A percentile compares a stretch with the other conserved stretches of the same genome.
Evolutionary conservation across 345 rosid genomes (phyloP).

Genomic region (Litchi chinensis): DNA sequence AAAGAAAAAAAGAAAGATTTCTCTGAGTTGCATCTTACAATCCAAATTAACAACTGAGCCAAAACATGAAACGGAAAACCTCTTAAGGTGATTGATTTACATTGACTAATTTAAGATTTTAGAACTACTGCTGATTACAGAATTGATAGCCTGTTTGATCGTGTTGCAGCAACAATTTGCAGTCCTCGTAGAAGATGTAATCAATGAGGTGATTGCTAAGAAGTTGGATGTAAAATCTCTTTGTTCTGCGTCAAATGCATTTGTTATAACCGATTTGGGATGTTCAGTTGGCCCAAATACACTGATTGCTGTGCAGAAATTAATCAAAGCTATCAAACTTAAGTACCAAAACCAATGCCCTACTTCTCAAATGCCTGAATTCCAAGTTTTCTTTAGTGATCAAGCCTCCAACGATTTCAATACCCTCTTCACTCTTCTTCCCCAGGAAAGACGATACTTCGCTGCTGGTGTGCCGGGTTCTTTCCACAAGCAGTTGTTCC

Average conservation of each 20-base stretch:
- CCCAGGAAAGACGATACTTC: slow-evolving; percentile 31
- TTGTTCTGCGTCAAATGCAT: neutral
- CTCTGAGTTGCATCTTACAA: no score
- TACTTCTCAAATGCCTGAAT: slow-evolving; percentile 35
- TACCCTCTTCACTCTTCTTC: slow-evolving; percentile 50
- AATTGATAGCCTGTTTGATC: neutral
- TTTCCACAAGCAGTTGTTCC: slow-evolving; percentile 32
- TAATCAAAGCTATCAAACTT: slow-evolving; percentile 37
- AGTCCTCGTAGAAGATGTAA: neutral
- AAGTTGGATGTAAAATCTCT: slow-evolving; percentile 11
- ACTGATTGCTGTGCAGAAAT: slow-evolving; percentile 43
- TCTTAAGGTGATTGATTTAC: no score
- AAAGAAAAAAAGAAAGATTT: no score
- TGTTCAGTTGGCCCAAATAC: slow-evolving; percentile 77
- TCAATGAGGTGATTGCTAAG: neutral
- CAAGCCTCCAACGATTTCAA: slow-evolving; percentile 62
- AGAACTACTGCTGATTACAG: no score
- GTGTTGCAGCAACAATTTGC: neutral
- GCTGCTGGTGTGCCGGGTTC: slow-evolving; percentile 51
- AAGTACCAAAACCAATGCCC: slow-evolving; percentile 33
- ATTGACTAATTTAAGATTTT: no score
- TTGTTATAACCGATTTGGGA: slow-evolving; percentile 47
- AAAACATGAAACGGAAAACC: no score
- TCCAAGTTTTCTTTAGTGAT: slow-evolving; percentile 59
- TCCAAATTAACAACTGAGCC: no score